Evolutionary conservation across 495 filamentous ascomycete genomes (phyloP), one percentile per base, ranked within the genome.

Genomic region (Penicillium silybi): DNA sequence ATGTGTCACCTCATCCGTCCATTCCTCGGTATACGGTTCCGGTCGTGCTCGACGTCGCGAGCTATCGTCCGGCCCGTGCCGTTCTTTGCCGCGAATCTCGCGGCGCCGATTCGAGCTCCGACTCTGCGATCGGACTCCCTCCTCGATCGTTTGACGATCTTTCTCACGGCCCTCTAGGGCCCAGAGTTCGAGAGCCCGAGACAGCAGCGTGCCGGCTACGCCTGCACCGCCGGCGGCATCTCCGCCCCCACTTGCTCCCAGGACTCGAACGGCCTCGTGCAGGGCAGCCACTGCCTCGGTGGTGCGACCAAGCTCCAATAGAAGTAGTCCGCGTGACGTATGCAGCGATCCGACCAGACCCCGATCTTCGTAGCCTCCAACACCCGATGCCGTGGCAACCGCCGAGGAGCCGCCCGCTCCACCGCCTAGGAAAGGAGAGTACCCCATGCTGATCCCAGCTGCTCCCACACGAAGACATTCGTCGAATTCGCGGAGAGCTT

Each of bases 381-480:
- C 73, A 4, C 72, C 70, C 6, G 70, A 66, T 8, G 71, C 62
- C 4, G 66, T 57, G 13, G 65, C 50, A 15, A 68, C 62, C 11
- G 70, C 63, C 1, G 61, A 62, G 39, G 65, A 67, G 25, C 68
- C 65, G 20, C 71, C 54, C 2, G 60, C 58, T 16, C 66, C 68
- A 41, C 71, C 70, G 10, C 71, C 73, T 3, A 75, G 43, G 46
- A 73, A 74, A 1, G 70, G 67, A 23, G 64, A 68, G 44, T 73
- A 74, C 2, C 71, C 74, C 50, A 70, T 62, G 18, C 82, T 80
- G 2, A 84, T 79, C 40, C 91, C 85, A 27, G 84, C 86, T 4
- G 86, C 85, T 26, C 88, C 87, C 27, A 87, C 80, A 6, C 88
- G 77, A 23, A 91, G 79, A 59, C 96, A 92, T 57, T 89, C 84